Evolutionary conservation across 2,329 filamentous ascomycete species (phyloP).

Genomic region (Aspergillus sojae): DNA sequence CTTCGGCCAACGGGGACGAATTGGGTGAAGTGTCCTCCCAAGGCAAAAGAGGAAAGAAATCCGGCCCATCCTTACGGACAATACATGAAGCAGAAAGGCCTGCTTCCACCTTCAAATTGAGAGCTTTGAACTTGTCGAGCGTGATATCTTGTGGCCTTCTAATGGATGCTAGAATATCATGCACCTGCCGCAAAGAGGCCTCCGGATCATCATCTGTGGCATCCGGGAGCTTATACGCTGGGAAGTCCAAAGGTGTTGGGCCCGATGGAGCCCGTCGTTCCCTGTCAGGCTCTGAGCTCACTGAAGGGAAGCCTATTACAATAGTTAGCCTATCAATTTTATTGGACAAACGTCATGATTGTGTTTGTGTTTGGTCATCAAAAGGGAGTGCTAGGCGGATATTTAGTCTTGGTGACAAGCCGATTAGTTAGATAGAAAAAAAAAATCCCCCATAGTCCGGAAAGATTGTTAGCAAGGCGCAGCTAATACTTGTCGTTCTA

Average conservation of each 20-base stretch:
- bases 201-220: constrained; percentile 35
- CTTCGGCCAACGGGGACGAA: constrained; percentile 18
- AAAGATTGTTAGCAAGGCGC: neutral
- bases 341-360: neutral
- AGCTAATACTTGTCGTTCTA: neutral
- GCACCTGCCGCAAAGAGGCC: constrained; percentile 40
- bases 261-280: constrained; percentile 53
- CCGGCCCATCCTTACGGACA: constrained; percentile 37
- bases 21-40: constrained; percentile 32
- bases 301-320: constrained; percentile 32
- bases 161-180: constrained; percentile 48
- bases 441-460: neutral
- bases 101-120: constrained; percentile 45
- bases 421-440: neutral
- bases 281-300: constrained; percentile 38
- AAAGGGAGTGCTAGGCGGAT: neutral
- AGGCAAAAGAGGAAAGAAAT: constrained; percentile 41
- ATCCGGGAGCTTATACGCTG: constrained; percentile 46
- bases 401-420: neutral
- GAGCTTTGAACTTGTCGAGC: constrained; percentile 38
- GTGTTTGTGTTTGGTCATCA: neutral
- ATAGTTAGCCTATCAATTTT: constrained; percentile 16
- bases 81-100: constrained; percentile 41
- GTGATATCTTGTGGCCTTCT: constrained; percentile 46
- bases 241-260: constrained; percentile 57